Conservation (phyloP, 2,329 filamentous ascomycete genomes). For the Colletotrichum plurivorum region DNA sequence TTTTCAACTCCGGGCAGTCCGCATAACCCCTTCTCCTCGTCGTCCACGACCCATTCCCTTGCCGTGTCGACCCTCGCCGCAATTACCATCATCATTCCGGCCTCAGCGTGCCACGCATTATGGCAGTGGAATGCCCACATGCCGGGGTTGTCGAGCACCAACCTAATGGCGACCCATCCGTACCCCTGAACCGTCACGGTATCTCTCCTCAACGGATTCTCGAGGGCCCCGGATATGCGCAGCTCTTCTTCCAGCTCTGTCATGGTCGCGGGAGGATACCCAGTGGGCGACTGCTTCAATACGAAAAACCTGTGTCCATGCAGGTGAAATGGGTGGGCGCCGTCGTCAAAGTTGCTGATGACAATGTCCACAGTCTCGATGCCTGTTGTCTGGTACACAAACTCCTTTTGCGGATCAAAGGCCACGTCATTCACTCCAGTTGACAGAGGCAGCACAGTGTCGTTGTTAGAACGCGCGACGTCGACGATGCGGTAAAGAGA, state of each 20-base stretch:
- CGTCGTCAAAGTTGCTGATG: constrained; percentile 52
- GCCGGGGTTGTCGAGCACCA: constrained; percentile 70
- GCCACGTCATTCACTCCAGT: constrained; percentile 49
- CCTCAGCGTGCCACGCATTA: constrained; percentile 70
- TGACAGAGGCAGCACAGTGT: neutral
- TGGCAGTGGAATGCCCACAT: constrained; percentile 73
- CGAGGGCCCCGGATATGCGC: constrained; percentile 30
- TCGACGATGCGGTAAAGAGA: constrained; percentile 54
- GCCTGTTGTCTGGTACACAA: constrained; percentile 29
- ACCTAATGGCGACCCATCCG: constrained; percentile 67
- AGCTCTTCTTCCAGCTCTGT: constrained; percentile 46
- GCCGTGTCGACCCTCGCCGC: constrained; percentile 50
- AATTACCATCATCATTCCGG: constrained; percentile 73
- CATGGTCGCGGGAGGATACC: constrained; percentile 50
- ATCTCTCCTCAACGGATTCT: constrained; percentile 54
- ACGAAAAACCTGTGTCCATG: constrained; percentile 73
- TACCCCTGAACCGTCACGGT: constrained; percentile 68
- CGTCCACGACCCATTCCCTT: constrained; percentile 43
- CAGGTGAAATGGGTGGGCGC: constrained; percentile 63
- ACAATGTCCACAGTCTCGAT: constrained; percentile 45
- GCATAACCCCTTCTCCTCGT: constrained; percentile 48
- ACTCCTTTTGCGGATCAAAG: constrained; percentile 45
- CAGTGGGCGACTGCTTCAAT: constrained; percentile 48
- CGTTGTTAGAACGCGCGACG: constrained; percentile 15
- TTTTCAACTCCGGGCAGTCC: constrained; percentile 46